Evolutionary conservation across 306 rosid genomes (phyloP).

Genomic region (Trifolium pratense): DNA sequence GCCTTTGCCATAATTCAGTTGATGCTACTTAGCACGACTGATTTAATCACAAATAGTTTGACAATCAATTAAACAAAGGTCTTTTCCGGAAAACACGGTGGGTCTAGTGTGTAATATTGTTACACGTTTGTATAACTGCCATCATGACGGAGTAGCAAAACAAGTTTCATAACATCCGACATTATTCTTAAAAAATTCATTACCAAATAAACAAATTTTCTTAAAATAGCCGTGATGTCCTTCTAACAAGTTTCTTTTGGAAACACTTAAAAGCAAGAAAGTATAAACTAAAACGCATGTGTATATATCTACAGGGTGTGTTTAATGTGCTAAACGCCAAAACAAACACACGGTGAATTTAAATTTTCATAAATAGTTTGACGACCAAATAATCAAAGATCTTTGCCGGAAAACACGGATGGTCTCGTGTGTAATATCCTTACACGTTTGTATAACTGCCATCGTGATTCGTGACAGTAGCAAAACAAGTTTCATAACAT

Average conservation of each 20-base stretch:
- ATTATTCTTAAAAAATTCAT: neutral
- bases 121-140: neutral
- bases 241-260: neutral
- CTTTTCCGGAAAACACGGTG: neutral
- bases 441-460: neutral
- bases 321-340: no score
- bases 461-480: neutral
- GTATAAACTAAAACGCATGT: slow-evolving; percentile 1
- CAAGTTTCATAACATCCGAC: neutral
- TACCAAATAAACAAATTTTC: neutral
- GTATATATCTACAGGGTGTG: neutral
- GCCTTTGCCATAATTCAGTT: neutral
- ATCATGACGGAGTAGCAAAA: neutral
- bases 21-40: neutral
- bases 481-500: neutral
- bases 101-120: neutral
- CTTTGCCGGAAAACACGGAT: neutral
- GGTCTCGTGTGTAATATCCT: neutral
- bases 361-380: neutral
- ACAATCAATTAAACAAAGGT: neutral
- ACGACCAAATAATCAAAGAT: neutral
- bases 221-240: neutral
- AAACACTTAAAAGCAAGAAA: slow-evolving; percentile 25
- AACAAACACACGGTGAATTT: no score
- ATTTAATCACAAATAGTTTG: neutral